These are phyloP conservation scores for Dicorynia guianensis DNA, from an alignment of 306 rosid genomes.

Conservation along the genomic window DNA sequence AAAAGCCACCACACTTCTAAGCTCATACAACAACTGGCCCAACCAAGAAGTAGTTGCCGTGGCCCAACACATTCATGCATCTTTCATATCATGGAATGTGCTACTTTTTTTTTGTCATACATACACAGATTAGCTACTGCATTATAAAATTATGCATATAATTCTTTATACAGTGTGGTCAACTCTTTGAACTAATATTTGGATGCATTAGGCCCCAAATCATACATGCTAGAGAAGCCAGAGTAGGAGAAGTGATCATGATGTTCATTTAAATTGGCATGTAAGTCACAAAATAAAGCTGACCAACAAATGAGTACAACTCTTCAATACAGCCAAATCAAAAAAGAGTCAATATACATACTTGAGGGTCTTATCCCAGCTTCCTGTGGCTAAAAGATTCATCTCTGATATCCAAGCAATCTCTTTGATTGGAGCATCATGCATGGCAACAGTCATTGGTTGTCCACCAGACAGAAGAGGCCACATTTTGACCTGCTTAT, in stretches of 20 bases:
- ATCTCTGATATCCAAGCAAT: constrained; percentile 93
- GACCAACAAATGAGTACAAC: neutral
- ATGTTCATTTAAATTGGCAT: too few species aligned
- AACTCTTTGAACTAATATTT: too few species aligned
- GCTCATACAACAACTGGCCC: neutral
- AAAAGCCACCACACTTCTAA: neutral
- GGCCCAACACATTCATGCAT: neutral
- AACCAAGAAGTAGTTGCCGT: neutral
- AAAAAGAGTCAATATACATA: constrained; percentile 38
- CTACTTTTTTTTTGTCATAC: neutral
- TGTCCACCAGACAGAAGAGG: constrained; percentile 64
- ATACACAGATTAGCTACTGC: neutral
- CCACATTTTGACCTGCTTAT: constrained; percentile 76
- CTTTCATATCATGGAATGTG: neutral
- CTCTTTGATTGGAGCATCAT: constrained; percentile 85
- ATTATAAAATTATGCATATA: neutral
- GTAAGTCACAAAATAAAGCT: too few species aligned
- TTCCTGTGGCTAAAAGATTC: constrained; percentile 83
- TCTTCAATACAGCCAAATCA: neutral
- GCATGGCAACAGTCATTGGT: constrained; percentile 82
- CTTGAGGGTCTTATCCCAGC: constrained; percentile 90
- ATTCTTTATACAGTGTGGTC: too few species aligned
- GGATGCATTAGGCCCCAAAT: too few species aligned
- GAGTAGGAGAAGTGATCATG: neutral
- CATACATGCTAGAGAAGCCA: too few species aligned